phyloP scores from a whole-genome alignment of 2,329 filamentous ascomycete genomes.

The Stromatinia cepivora region DNA sequence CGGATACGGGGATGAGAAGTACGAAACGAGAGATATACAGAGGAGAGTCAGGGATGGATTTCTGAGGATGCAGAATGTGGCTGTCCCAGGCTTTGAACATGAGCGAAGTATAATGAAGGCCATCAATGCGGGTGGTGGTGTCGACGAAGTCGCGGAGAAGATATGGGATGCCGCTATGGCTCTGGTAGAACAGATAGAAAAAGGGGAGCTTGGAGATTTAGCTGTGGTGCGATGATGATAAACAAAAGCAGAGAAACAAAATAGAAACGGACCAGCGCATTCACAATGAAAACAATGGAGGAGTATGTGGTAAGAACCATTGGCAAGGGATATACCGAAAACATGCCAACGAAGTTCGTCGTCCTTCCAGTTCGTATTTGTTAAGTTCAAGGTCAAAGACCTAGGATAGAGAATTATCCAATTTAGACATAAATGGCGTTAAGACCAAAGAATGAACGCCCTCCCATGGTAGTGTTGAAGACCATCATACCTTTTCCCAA shows the following conservation, averaged over 20 bases:
- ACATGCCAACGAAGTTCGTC: background rate
- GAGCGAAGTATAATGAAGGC: conserved; percentile 54
- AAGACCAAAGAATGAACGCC: conserved; percentile 40
- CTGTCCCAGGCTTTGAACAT: conserved; percentile 44
- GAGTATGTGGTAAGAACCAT: background rate
- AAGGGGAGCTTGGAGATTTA: conserved; percentile 40
- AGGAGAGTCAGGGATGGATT: conserved; percentile 74
- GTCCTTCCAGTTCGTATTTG: background rate
- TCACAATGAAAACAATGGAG: background rate
- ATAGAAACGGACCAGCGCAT: background rate
- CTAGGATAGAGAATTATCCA: conserved; percentile 21
- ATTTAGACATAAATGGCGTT: conserved; percentile 36
- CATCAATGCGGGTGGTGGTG: conserved; percentile 53
- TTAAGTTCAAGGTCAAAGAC: background rate
- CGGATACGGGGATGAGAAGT: conserved; percentile 87
- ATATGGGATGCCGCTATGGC: conserved; percentile 42
- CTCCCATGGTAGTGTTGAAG: conserved; percentile 40
- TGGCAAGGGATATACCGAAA: background rate
- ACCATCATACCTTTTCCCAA: conserved; percentile 34
- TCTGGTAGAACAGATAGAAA: conserved; percentile 50
- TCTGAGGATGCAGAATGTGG: conserved; percentile 49
- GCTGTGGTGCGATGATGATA: conserved; percentile 3
- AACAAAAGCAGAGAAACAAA: background rate
- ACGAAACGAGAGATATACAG: conserved; percentile 85
- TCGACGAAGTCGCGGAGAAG: conserved; percentile 57